These are phyloP conservation scores for Aspergillus sp. DNA, from an alignment of 2,329 filamentous ascomycete genomes.

Conservation along the genomic window DNA sequence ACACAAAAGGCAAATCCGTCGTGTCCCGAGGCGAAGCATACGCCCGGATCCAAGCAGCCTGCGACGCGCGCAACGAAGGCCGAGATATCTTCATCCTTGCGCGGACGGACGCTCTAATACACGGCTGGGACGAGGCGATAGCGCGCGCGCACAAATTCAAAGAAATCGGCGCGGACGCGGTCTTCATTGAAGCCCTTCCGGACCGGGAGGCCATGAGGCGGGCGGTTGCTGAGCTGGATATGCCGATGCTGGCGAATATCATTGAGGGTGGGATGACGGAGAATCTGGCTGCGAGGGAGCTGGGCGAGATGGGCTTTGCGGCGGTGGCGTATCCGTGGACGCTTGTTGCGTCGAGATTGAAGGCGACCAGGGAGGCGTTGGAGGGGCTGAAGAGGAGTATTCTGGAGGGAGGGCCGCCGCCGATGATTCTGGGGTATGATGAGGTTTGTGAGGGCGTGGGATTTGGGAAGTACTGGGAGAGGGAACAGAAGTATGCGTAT, in stretches of 20 bases:
- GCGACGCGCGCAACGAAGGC: constrained; percentile 48
- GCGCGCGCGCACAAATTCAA: constrained; percentile 43
- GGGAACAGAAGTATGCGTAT: too few species aligned
- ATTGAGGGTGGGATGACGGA: constrained; percentile 46
- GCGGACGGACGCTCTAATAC: constrained; percentile 43
- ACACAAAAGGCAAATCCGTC: constrained; percentile 50
- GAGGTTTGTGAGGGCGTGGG: constrained; percentile 50
- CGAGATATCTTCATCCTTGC: constrained; percentile 49
- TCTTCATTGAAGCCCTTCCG: constrained; percentile 50
- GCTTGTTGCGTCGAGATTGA: constrained; percentile 46
- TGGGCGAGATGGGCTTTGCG: constrained; percentile 41
- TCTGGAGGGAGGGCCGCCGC: constrained; percentile 44
- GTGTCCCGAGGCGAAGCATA: constrained; percentile 48
- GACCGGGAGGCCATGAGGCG: constrained; percentile 45
- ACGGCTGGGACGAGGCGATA: constrained; percentile 48
- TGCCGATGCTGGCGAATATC: constrained; percentile 47
- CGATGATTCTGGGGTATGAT: constrained; percentile 44
- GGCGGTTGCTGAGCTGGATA: constrained; percentile 37
- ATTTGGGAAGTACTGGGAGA: constrained; percentile 44
- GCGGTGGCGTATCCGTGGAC: constrained; percentile 49
- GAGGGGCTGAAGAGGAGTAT: constrained; percentile 45
- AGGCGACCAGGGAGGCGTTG: constrained; percentile 36
- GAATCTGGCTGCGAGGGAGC: constrained; percentile 41
- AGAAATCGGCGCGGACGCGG: constrained; percentile 46
- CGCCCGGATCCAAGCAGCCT: constrained; percentile 48